Conservation (phyloP, 768 basidiomycete genomes). For the Podaxis sp. region DNA sequence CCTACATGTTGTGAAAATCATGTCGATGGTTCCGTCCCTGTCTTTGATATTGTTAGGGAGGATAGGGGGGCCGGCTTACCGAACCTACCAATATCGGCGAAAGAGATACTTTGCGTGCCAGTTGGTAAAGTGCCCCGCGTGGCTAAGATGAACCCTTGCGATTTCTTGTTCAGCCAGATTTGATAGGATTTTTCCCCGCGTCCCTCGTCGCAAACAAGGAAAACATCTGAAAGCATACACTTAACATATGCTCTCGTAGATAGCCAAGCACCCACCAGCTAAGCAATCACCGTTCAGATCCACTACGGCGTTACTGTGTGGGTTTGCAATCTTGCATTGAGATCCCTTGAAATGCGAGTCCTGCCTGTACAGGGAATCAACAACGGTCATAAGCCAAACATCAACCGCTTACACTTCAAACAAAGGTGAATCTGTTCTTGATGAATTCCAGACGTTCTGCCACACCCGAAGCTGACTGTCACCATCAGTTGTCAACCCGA, state of each 20-base stretch:
- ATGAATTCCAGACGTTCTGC: conserved; percentile 77
- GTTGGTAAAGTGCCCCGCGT: conserved; percentile 68
- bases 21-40: conserved; percentile 94
- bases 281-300: conserved; percentile 96
- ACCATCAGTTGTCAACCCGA: conserved; percentile 59
- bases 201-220: conserved; percentile 80
- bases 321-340: conserved; percentile 78
- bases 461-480: conserved; percentile 58
- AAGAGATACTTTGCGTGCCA: conserved; percentile 77
- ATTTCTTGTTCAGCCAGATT: conserved; percentile 90
- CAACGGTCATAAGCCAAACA: not conserved
- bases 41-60: conserved; percentile 44
- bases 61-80: not conserved
- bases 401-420: conserved; percentile 62
- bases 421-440: conserved; percentile 47
- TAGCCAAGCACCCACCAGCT: conserved; percentile 56
- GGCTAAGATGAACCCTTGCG: conserved; percentile 68
- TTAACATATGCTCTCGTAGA: not conserved
- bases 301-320: conserved; percentile 93
- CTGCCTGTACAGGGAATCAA: conserved; percentile 35
- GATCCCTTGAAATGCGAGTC: conserved; percentile 60
- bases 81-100: conserved; percentile 83
- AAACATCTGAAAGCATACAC: conserved; percentile 59
- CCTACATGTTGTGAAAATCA: conserved; percentile 86
- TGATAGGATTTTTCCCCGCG: conserved; percentile 68